Percentiles rank a stretch among this genome's conserved stretches.
These are phyloP conservation scores for Tubosaeta brunneosetosa DNA, from an alignment of 768 basidiomycete genomes.

Conservation along the genomic window DNA sequence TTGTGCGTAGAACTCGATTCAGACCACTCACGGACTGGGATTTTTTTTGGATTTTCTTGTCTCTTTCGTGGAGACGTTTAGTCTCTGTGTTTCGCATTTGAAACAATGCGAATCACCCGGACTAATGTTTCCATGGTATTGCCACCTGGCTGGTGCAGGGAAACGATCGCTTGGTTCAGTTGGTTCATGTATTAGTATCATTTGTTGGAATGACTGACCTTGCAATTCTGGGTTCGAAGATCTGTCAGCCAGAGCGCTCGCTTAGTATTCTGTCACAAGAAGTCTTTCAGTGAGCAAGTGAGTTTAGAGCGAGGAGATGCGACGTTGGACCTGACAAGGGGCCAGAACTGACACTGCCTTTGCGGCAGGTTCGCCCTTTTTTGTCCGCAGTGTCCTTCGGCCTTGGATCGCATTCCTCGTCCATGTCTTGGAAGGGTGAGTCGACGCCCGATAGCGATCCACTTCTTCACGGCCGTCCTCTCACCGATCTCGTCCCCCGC, in stretches of 20 bases:
- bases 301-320: neutral
- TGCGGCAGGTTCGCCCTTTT: neutral
- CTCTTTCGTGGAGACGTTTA: conserved; percentile 16
- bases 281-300: too few species aligned
- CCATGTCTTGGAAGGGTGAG: conserved; percentile 29
- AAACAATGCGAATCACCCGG: neutral
- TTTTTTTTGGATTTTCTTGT: conserved; percentile 15
- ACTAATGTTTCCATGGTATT: neutral
- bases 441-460: neutral
- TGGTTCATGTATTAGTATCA: neutral
- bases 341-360: neutral
- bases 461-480: too few species aligned
- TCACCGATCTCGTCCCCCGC: neutral
- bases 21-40: conserved; percentile 11
- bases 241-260: too few species aligned
- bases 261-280: too few species aligned
- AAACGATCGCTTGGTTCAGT: neutral
- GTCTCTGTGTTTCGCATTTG: neutral
- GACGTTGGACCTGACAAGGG: neutral
- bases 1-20: conserved; percentile 12
- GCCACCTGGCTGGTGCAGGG: neutral
- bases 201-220: neutral
- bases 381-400: neutral
- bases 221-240: too few species aligned
- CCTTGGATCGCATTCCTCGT: neutral